These are phyloP conservation scores for Paecilomyces sp. DNA, from an alignment of 2,329 filamentous ascomycete species.

Conservation along the genomic window DNA sequence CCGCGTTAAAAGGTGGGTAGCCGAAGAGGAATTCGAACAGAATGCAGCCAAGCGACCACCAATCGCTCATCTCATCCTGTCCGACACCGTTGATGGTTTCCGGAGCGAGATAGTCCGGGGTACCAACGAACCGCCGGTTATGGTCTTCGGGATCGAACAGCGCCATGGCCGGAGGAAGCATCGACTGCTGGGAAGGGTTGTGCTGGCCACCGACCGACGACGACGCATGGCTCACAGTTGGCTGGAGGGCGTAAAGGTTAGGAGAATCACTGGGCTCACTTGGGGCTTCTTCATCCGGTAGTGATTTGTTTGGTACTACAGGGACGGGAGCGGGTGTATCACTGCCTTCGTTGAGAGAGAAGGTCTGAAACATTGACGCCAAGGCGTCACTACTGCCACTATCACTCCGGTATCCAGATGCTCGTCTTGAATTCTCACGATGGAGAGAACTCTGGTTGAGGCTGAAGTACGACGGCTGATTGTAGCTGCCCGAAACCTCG, in stretches of 20 bases:
- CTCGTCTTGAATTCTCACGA: conserved; percentile 58
- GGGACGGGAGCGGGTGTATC: conserved; percentile 38
- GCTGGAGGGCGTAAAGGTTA: conserved; percentile 63
- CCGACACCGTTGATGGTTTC: conserved; percentile 94
- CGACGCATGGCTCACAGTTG: conserved; percentile 44
- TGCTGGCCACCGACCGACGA: conserved; percentile 20
- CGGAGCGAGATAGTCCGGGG: conserved; percentile 91
- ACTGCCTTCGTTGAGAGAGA: conserved; percentile 61
- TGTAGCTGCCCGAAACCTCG: conserved; percentile 58
- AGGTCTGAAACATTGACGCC: conserved; percentile 71
- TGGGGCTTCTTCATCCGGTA: conserved; percentile 68
- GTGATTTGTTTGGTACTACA: conserved; percentile 32
- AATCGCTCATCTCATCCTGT: conserved; percentile 97
- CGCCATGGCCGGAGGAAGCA: conserved; percentile 88
- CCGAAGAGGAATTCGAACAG: conserved; percentile 94
- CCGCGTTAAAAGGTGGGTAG: conserved; percentile 85
- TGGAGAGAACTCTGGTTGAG: conserved; percentile 47
- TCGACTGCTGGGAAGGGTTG: conserved; percentile 53
- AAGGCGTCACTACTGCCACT: conserved; percentile 85
- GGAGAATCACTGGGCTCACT: conserved; percentile 68
- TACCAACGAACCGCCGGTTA: conserved; percentile 88
- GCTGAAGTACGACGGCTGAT: conserved; percentile 90
- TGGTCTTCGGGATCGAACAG: conserved; percentile 93
- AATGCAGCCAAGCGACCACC: conserved; percentile 99
- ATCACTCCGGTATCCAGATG: conserved; percentile 81